Conservation (phyloP, 164 flowering plant species). For the Tetrastigma voinierianum region DNA sequence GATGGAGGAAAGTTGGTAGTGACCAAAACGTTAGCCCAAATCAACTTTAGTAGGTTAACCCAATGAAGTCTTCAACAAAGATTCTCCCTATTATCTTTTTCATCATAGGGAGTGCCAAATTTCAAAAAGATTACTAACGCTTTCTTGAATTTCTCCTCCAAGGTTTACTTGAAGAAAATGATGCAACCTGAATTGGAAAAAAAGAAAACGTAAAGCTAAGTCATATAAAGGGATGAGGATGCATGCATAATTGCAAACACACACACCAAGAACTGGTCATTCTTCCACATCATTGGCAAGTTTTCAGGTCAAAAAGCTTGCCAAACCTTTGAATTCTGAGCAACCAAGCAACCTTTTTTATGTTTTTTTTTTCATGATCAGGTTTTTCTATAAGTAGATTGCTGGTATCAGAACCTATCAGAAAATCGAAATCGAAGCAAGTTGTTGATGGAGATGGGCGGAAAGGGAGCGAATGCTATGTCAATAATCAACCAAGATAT, state of each 20-base stretch:
- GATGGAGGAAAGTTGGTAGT: not conserved
- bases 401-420: not conserved
- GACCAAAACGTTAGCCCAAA: conserved; percentile 2
- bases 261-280: not conserved
- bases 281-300: not conserved
- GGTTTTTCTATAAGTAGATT: conserved; percentile 12
- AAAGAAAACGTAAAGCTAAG: no score
- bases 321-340: conserved; percentile 43
- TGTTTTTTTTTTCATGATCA: conserved; percentile 29
- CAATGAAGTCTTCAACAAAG: not conserved
- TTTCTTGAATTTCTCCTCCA: not conserved
- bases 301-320: conserved; percentile 9
- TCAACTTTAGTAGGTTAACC: not conserved
- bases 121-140: conserved; percentile 9
- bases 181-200: conserved; percentile 9
- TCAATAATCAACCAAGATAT: conserved; percentile 69
- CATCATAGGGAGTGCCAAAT: conserved; percentile 12
- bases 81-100: conserved; percentile 8
- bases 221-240: not conserved
- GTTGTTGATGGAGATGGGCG: conserved; percentile 11
- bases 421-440: no score
- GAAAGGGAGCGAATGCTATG: conserved; percentile 4
- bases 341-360: conserved; percentile 50
- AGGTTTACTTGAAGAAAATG: not conserved
- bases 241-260: not conserved